phyloP scores from a whole-genome alignment of 2,329 filamentous ascomycete genomes.

The Aspergillus caelatus region DNA sequence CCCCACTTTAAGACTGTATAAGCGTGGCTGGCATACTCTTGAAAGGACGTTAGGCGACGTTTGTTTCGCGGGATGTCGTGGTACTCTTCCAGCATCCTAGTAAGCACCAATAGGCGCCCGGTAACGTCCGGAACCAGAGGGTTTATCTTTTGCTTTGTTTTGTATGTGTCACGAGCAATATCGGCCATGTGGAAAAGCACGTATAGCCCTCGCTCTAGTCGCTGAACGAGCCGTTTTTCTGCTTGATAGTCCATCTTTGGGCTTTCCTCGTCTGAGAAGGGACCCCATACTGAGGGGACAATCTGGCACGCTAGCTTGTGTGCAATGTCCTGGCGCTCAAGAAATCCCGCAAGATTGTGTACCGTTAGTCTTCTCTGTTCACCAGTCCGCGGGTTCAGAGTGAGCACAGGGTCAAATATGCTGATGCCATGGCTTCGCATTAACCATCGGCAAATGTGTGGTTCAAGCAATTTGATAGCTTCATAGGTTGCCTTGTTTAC shows the following conservation, averaged over 20 bases:
- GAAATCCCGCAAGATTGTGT: slow-evolving; percentile 25
- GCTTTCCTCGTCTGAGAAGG: slow-evolving; percentile 26
- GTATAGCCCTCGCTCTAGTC: slow-evolving; percentile 30
- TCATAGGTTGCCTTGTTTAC: slow-evolving; percentile 32
- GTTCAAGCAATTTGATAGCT: slow-evolving; percentile 28
- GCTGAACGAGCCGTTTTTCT: slow-evolving; percentile 27
- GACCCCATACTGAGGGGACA: slow-evolving; percentile 32
- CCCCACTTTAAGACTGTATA: slow-evolving; percentile 28
- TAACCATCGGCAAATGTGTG: slow-evolving; percentile 31
- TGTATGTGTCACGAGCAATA: slow-evolving; percentile 24
- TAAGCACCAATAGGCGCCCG: slow-evolving; percentile 20
- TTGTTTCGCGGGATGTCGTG: slow-evolving; percentile 18
- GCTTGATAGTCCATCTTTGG: slow-evolving; percentile 30
- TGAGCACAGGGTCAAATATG: slow-evolving; percentile 61
- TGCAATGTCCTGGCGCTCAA: slow-evolving; percentile 27
- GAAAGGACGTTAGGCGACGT: slow-evolving; percentile 16
- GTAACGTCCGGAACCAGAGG: slow-evolving; percentile 18
- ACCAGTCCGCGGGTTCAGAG: slow-evolving; percentile 30
- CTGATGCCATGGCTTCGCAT: slow-evolving; percentile 54
- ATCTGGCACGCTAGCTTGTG: slow-evolving; percentile 25
- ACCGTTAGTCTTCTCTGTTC: slow-evolving; percentile 25
- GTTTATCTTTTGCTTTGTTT: slow-evolving; percentile 12
- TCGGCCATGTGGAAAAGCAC: slow-evolving; percentile 35
- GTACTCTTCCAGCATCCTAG: slow-evolving; percentile 25
- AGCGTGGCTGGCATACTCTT: slow-evolving; percentile 27